Conservation (phyloP, 1,284 basidiomycete species). For the Ganoderma resinaceum region DNA sequence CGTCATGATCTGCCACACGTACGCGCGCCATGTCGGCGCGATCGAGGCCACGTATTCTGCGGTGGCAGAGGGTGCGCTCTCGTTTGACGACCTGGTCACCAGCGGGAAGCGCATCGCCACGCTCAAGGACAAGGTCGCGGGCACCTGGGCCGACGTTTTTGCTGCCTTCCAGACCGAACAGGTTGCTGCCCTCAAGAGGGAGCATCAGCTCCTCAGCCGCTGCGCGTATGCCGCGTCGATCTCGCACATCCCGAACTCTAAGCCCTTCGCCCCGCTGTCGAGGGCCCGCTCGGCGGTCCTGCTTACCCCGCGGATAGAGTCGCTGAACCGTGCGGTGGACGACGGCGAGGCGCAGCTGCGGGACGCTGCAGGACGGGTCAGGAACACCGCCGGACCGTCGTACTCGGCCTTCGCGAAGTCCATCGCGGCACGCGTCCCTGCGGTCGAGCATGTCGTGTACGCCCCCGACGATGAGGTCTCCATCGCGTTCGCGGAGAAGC, state of each 20-base stretch:
- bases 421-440: constrained; percentile 42
- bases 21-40: constrained; percentile 58
- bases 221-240: constrained; percentile 55
- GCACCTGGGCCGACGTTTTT: constrained; percentile 52
- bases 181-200: constrained; percentile 47
- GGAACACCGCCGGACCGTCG: constrained; percentile 63
- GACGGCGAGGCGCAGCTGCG: constrained; percentile 55
- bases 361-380: constrained; percentile 49
- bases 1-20: constrained; percentile 74
- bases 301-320: constrained; percentile 62
- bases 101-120: constrained; percentile 53
- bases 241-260: constrained; percentile 52
- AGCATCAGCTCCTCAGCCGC: constrained; percentile 50
- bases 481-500: constrained; percentile 28
- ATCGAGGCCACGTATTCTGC: constrained; percentile 59
- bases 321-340: constrained; percentile 68
- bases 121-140: constrained; percentile 60
- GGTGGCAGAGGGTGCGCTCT: constrained; percentile 49
- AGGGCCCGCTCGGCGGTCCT: constrained; percentile 45
- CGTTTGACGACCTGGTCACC: constrained; percentile 44
- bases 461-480: constrained; percentile 37
- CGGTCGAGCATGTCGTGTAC: constrained; percentile 57
- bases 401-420: constrained; percentile 56
- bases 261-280: constrained; percentile 45
- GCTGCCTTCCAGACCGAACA: constrained; percentile 36